phyloP scores from a whole-genome alignment of 176 grass and related monocot species.

The Echinochloa phyllopogon region DNA sequence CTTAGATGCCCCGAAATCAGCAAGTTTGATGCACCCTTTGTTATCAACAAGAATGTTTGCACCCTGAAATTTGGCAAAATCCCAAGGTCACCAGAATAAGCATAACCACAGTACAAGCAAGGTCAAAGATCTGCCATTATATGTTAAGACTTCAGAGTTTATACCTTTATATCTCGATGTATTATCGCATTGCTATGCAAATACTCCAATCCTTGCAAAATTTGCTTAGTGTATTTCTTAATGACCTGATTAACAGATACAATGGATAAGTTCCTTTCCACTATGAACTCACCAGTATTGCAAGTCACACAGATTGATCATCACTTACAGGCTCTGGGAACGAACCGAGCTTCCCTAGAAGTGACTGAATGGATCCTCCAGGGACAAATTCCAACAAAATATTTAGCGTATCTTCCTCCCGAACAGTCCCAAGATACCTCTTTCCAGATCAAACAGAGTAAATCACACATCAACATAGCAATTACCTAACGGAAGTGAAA shows the following conservation, averaged over 20 bases:
- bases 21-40: constrained; percentile 98
- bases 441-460: constrained; percentile 36
- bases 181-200: constrained; percentile 95
- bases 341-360: constrained; percentile 88
- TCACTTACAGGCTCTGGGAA: constrained; percentile 88
- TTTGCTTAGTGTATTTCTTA: constrained; percentile 93
- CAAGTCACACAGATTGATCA: constrained; percentile 30
- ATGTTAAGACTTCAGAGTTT: constrained; percentile 20
- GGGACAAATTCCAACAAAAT: constrained; percentile 97
- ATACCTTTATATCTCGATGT: constrained; percentile 99
- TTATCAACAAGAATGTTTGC: constrained; percentile 99
- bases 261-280: constrained; percentile 34
- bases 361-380: constrained; percentile 96
- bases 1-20: constrained; percentile 98
- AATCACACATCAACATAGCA: constrained; percentile 31
- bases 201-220: constrained; percentile 96
- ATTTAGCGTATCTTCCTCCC: constrained; percentile 89
- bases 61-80: constrained; percentile 64
- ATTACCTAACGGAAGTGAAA: constrained; percentile 7
- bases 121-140: neutral
- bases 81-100: constrained; percentile 5
- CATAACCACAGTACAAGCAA: constrained; percentile 2
- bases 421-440: constrained; percentile 95
- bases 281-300: neutral
- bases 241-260: constrained; percentile 74